Evolutionary conservation across 768 basidiomycete species (phyloP).

Genomic region (Amanita jacksonii): DNA sequence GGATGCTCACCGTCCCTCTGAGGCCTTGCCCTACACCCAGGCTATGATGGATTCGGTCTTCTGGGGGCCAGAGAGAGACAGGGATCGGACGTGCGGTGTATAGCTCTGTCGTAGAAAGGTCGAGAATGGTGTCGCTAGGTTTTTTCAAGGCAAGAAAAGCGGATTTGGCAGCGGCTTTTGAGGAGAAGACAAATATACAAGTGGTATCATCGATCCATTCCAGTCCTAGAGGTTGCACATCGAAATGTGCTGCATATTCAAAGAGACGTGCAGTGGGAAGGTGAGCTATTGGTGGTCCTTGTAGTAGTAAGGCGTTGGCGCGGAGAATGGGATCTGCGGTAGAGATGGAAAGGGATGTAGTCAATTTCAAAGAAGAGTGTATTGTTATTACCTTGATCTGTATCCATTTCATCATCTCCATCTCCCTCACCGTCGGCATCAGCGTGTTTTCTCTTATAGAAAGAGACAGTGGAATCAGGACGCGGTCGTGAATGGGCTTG

Average conservation of each 20-base stretch:
- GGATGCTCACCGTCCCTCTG: constrained; percentile 58
- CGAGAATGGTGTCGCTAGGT: constrained; percentile 27
- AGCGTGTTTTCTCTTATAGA: constrained; percentile 10
- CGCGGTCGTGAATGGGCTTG: background rate
- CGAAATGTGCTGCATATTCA: constrained; percentile 75
- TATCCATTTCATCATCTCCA: constrained; percentile 24
- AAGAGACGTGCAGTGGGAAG: constrained; percentile 72
- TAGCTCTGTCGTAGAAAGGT: constrained; percentile 37
- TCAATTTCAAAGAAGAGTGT: no score
- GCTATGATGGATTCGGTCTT: constrained; percentile 64
- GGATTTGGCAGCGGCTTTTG: constrained; percentile 40
- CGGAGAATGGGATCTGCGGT: constrained; percentile 40
- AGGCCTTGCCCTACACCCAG: constrained; percentile 63
- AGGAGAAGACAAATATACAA: constrained; percentile 68
- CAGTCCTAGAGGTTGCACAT: constrained; percentile 60
- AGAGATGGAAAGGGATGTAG: background rate
- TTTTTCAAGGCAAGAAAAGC: constrained; percentile 46
- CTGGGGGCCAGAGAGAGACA: constrained; percentile 67
- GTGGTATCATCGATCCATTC: constrained; percentile 86
- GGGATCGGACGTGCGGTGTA: constrained; percentile 63
- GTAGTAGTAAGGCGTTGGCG: constrained; percentile 61
- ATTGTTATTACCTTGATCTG: constrained; percentile 23
- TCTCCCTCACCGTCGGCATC: constrained; percentile 24
- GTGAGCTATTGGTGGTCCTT: constrained; percentile 62
- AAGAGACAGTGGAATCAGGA: background rate